Percentiles rank a stretch among this genome's conserved stretches.
Conservation (phyloP, 192 early-diverging fungal species). For the Phycomyces nitens region DNA sequence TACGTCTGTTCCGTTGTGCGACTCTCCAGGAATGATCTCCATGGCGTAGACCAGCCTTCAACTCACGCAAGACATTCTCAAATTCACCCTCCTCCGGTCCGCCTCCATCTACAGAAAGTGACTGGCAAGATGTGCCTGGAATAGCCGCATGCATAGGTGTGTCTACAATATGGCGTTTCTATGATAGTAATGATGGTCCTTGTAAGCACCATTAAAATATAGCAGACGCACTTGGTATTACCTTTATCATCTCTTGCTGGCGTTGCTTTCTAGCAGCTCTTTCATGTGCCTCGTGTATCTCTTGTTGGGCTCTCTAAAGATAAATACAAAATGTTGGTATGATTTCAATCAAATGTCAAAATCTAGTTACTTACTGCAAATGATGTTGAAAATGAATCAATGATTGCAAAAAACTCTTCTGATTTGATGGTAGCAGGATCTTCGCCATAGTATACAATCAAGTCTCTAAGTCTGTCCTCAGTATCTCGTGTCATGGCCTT, state of each 20-base stretch:
- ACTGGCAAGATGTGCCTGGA: background rate
- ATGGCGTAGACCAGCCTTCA: conserved; percentile 23
- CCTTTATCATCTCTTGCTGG: conserved; percentile 15
- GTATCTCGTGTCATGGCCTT: conserved; percentile 35
- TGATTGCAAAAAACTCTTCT: conserved; percentile 55
- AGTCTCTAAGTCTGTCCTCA: conserved; percentile 42
- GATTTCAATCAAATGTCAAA: background rate
- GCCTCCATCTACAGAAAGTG: background rate
- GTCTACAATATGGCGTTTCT: conserved; percentile 7
- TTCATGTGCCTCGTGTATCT: conserved; percentile 28
- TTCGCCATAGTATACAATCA: conserved; percentile 53
- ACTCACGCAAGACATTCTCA: conserved; percentile 25
- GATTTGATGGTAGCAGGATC: conserved; percentile 45
- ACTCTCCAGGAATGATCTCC: conserved; percentile 18
- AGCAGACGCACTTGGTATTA: background rate
- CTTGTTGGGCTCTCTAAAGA: conserved; percentile 22
- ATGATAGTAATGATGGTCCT: background rate
- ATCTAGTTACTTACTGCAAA: conserved; percentile 37
- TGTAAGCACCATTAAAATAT: background rate
- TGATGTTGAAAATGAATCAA: conserved; percentile 43
- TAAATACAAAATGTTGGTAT: background rate
- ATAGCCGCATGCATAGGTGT: conserved; percentile 5
- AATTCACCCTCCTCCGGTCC: conserved; percentile 7
- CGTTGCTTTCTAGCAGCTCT: conserved; percentile 24
- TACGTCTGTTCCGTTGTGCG: background rate